phyloP scores from a whole-genome alignment of 2,329 filamentous ascomycete species.

The Neobulgaria alba region DNA sequence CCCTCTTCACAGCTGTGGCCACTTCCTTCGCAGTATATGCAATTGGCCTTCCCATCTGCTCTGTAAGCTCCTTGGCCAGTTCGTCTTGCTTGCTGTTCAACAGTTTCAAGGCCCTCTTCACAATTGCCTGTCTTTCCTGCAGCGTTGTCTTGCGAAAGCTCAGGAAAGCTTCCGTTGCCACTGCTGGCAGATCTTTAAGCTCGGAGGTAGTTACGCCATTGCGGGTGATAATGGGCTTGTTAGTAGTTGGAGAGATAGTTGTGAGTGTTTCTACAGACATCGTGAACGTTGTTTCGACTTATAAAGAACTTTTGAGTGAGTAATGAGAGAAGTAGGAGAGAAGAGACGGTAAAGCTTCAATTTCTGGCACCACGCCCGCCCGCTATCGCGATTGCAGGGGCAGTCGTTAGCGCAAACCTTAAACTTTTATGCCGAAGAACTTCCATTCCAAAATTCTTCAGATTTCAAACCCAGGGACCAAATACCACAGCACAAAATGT shows the following conservation, averaged over 20 bases:
- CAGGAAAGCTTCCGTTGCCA: constrained; percentile 66
- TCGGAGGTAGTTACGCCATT: constrained; percentile 65
- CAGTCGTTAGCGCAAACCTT: neutral
- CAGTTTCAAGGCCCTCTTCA: constrained; percentile 68
- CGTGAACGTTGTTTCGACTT: constrained; percentile 9
- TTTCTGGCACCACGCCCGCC: neutral
- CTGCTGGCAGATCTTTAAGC: constrained; percentile 60
- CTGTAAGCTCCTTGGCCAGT: constrained; percentile 75
- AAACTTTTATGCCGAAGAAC: neutral
- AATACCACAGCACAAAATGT: constrained; percentile 39
- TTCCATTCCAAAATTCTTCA: neutral
- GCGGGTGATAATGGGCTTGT: constrained; percentile 73
- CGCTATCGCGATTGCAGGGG: no score
- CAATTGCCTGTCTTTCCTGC: constrained; percentile 66
- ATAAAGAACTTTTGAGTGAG: constrained; percentile 3
- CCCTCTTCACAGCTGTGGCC: constrained; percentile 73
- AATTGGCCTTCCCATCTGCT: constrained; percentile 93
- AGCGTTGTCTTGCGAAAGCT: constrained; percentile 69
- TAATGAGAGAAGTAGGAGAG: constrained; percentile 1
- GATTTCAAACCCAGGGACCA: no score
- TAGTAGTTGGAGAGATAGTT: constrained; percentile 87
- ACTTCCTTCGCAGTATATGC: constrained; percentile 79
- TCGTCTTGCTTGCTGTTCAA: constrained; percentile 67
- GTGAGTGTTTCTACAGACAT: constrained; percentile 59
- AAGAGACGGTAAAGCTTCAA: no score